phyloP scores from a whole-genome alignment of 2,329 filamentous ascomycete species.

The Penicillium sp. region DNA sequence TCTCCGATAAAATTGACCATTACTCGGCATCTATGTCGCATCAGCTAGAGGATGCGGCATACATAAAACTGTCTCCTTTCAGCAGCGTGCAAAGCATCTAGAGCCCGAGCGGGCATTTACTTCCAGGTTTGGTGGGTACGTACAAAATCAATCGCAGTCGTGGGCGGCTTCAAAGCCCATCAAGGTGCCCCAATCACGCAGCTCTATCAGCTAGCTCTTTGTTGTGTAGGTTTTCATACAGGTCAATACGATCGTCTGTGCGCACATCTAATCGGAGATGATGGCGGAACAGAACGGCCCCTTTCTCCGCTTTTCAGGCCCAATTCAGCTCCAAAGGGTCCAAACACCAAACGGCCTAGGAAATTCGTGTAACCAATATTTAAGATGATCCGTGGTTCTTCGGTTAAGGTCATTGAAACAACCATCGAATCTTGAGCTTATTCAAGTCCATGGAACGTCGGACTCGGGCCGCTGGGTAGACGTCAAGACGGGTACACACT shows the following conservation, averaged over 20 bases:
- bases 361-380: not conserved
- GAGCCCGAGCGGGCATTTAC: not conserved
- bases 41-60: not conserved
- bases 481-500: not conserved
- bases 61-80: not conserved
- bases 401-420: slow-evolving; percentile 11
- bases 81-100: slow-evolving; percentile 4
- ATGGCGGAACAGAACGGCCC: not conserved
- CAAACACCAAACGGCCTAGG: not conserved
- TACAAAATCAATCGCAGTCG: not conserved
- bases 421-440: slow-evolving; percentile 35
- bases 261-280: slow-evolving; percentile 16
- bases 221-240: not conserved
- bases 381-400: not conserved
- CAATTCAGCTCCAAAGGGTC: slow-evolving; percentile 2
- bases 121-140: not conserved
- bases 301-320: not conserved
- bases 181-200: not conserved
- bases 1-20: not conserved
- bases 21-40: not conserved
- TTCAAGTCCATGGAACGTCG: slow-evolving; percentile 17
- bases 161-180: not conserved
- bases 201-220: not conserved
- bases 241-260: slow-evolving; percentile 19
- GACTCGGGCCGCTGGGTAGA: not conserved